Evolutionary conservation across 345 rosid species (phyloP).

Genomic region (Capsella bursapastoris): DNA sequence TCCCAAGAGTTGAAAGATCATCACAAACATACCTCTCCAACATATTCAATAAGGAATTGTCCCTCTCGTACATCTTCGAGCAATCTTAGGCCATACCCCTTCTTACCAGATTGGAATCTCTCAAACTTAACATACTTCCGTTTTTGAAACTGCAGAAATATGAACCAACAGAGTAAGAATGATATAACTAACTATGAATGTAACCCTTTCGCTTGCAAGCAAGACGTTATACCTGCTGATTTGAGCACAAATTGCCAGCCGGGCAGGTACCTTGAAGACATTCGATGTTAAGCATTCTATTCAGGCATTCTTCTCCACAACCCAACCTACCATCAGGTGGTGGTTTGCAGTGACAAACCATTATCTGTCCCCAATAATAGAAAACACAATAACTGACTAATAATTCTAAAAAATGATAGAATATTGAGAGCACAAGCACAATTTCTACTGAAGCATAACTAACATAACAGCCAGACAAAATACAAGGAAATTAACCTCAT

Average conservation of each 20-base stretch:
- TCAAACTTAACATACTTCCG: conserved; percentile 72
- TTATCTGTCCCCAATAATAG: conserved; percentile 59
- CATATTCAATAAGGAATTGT: conserved; percentile 90
- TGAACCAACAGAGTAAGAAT: conserved; percentile 28
- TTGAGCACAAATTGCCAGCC: conserved; percentile 87
- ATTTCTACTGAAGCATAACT: not conserved
- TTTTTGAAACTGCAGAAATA: conserved; percentile 82
- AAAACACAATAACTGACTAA: conserved; percentile 21
- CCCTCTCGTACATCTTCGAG: conserved; percentile 75
- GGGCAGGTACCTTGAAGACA: conserved; percentile 96
- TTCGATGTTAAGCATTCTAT: conserved; percentile 97
- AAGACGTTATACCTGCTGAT: conserved; percentile 76
- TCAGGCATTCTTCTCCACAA: conserved; percentile 95
- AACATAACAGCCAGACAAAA: conserved; percentile 18
- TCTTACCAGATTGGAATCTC: conserved; percentile 85
- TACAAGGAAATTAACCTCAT: conserved; percentile 65
- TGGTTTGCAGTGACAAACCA: conserved; percentile 93
- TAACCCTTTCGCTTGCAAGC: conserved; percentile 23
- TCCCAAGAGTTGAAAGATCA: conserved; percentile 30
- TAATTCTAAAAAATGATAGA: conserved; percentile 11
- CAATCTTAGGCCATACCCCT: conserved; percentile 91
- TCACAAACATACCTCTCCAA: conserved; percentile 82
- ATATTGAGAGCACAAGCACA: conserved; percentile 12
- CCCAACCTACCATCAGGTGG: conserved; percentile 66
- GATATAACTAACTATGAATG: conserved; percentile 28